Base-by-base conservation (phyloP, 2,329 filamentous ascomycete species). In the Grosmannia huntii region DNA sequence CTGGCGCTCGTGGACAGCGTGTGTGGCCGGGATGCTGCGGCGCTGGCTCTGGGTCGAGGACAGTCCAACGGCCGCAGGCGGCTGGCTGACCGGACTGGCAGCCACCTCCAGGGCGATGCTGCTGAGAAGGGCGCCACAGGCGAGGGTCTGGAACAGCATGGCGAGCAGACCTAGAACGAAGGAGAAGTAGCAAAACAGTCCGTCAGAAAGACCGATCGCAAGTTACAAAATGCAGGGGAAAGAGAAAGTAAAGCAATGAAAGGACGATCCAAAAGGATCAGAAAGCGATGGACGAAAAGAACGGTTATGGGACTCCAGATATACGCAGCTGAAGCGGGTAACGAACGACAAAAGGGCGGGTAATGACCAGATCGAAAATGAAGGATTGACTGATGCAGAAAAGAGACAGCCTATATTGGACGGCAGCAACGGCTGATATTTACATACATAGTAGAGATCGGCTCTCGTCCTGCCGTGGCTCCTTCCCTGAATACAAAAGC, bases 1-100 rank as follows among this genome's bases (percentile, higher is more conserved):
- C 59, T 70, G 67, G 11, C 68, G 66, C 60, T 70, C 69, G 57
- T 71, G 69, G 44, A 70, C 61, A 25, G 55, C 53, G 58, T 71
- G 68, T 23, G 68, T 66, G 5, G 23, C 21, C 41, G 63, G 55
- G 12, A 52, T 44, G 16, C 16, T 52, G 23, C 55, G 48, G 11
- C 48, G 48, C 28, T 38, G 14, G 31, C n/a, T 49, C 12, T 49
- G 44, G 44, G 28, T 41, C 11, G 50, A n/a, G 11, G 25, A 25
- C 16, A 14, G 3, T 2, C 25, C 56, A 9, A 31, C 27, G 5
- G n/a, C 36, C 5, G 25, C 48, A 50, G 53, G 36, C 2, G 11
- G 12, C 25, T 48, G 53, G 36, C 49, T 16, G 12, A 50, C 9
- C 6, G 58, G 58, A 7, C 11, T 56, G 55, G 58, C 58, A 19